Base-by-base conservation (phyloP, 805 yeast genomes). In the Wickerhamomyces hampshirensis region DNA sequence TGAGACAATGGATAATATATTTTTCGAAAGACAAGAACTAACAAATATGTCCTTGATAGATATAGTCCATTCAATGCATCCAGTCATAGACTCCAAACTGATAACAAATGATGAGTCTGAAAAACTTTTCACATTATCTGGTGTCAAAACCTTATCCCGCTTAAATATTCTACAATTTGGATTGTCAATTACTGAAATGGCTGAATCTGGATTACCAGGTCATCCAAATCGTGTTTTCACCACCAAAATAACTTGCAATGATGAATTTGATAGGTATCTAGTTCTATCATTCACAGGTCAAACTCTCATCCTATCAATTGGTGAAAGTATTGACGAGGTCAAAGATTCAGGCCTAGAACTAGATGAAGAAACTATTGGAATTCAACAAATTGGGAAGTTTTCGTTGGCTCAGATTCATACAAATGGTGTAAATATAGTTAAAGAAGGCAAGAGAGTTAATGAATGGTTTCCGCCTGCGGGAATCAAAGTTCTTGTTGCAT, bases 391-490 rank as follows among this genome's bases (percentile, higher is more conserved):
- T 39, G 94, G 95, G 0, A 40, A 44, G 2, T 49, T 57, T 4
- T 74, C 91, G 0, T 55, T 88, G 0, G 73, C 82, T 5, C 98
- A 91, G 55, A 69, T 91, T 2, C 84, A 84, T 53, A 46, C 75
- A 0, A 68, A 74, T 42, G 95, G 93, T 5, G 63, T 91, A 12
- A 86, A 83, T 47, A 62, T 82, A 16, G 18, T 19, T 4, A 50
- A 56, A 26, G 45, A 55, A 38, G 47, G 48, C 4, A 12, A 40
- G 15, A n/a, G 48, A 8, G 27, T 31, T 2, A 45, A 26, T 11
- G 82, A 82, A 43, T 93, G 98, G 98, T 64, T 59, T 19, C 86
- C 95, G 1, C 95, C 96, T 0, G 77, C 80, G 0, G 95, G 93
- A 3, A 73, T 79, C 15, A 65, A 71, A 17, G 69, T 93, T 27